Evolutionary conservation across 352 stramenopile species (phyloP).

Genomic region (Phytophthora pinifolia): DNA sequence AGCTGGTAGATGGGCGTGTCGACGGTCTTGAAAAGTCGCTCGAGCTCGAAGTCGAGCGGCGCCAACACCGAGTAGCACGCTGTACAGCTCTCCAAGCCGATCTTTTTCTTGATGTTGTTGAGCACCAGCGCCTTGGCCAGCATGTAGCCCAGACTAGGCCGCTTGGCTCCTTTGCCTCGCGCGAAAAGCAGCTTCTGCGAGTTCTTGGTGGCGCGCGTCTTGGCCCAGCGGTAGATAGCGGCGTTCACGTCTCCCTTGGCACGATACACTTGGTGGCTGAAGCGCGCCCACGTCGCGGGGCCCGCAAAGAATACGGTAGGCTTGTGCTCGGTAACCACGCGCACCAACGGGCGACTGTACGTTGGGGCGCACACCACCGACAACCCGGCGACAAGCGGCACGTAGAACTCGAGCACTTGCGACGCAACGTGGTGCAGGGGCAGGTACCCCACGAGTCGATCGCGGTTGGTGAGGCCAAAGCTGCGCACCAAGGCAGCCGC

Average conservation of each 20-base stretch:
- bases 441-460: conserved; percentile 71
- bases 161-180: conserved; percentile 32
- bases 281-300: conserved; percentile 67
- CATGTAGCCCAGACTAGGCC: conserved; percentile 74
- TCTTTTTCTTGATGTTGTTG: conserved; percentile 76
- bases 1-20: conserved; percentile 84
- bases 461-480: conserved; percentile 48
- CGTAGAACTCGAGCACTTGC: conserved; percentile 75
- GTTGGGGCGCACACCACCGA: conserved; percentile 62
- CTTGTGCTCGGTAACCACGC: conserved; percentile 52
- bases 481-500: conserved; percentile 56
- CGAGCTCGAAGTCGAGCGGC: conserved; percentile 77
- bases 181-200: conserved; percentile 74
- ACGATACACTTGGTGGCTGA: conserved; percentile 69
- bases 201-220: conserved; percentile 76
- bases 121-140: conserved; percentile 79
- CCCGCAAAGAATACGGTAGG: conserved; percentile 82
- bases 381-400: conserved; percentile 63
- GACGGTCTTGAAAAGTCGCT: conserved; percentile 82
- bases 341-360: conserved; percentile 43
- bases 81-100: conserved; percentile 72
- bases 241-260: conserved; percentile 77
- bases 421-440: conserved; percentile 65
- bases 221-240: conserved; percentile 74
- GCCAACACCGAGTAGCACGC: conserved; percentile 78